phyloP scores from a whole-genome alignment of 2,329 filamentous ascomycete genomes.

The Karstenula rhodostoma region DNA sequence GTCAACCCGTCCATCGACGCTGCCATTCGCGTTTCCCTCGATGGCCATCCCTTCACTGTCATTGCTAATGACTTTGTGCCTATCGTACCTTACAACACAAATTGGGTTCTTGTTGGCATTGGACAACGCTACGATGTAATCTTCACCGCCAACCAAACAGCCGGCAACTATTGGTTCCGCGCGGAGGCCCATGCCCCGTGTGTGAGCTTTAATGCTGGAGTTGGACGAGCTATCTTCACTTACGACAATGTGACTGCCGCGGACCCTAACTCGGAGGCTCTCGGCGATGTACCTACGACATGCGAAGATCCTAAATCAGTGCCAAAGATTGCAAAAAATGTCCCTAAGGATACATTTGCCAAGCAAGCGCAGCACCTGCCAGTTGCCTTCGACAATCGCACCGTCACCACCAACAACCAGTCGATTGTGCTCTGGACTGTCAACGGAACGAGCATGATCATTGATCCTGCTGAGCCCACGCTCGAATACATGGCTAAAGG shows the following conservation, averaged over 20 bases:
- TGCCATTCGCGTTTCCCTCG: constrained; percentile 37
- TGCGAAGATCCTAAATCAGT: constrained; percentile 48
- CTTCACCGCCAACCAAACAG: constrained; percentile 42
- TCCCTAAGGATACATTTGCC: constrained; percentile 40
- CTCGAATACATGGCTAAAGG: constrained; percentile 53
- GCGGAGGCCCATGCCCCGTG: constrained; percentile 34
- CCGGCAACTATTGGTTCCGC: constrained; percentile 47
- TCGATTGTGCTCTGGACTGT: constrained; percentile 44
- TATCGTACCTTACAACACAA: constrained; percentile 40
- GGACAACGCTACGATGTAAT: constrained; percentile 50
- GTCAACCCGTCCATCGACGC: constrained; percentile 59
- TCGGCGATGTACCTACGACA: constrained; percentile 30
- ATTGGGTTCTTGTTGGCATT: constrained; percentile 51
- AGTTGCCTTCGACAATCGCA: constrained; percentile 35
- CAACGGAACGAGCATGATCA: constrained; percentile 56
- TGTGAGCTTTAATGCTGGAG: constrained; percentile 28
- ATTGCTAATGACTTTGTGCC: constrained; percentile 46
- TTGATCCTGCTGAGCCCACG: constrained; percentile 60
- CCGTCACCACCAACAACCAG: constrained; percentile 34
- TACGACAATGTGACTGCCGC: constrained; percentile 47
- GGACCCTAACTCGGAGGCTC: constrained; percentile 43
- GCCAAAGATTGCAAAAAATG: constrained; percentile 47
- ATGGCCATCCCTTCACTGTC: constrained; percentile 41
- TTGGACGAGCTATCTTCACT: constrained; percentile 50
- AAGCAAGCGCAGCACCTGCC: constrained; percentile 36